Evolutionary conservation across 2,329 filamentous ascomycete species (phyloP), one percentile per base, ranked within the genome.

Genomic region (Xylaria polymorpha): DNA sequence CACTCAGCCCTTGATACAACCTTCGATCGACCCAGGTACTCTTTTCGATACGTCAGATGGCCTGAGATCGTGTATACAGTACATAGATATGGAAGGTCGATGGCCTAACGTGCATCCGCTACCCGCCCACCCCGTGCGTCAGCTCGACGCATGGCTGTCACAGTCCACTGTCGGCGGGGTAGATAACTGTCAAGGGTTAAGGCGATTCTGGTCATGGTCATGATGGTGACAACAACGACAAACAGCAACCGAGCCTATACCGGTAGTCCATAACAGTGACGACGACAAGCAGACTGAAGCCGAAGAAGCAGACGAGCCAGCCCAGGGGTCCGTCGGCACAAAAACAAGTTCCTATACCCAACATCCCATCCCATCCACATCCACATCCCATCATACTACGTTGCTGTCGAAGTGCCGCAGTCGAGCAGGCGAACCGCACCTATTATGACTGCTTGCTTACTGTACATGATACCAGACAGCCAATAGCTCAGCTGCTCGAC

Each of bases 401-500:
- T 69, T 67, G 60, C 67, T 37, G 32, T 29, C 37, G 43, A 29
- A 48, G 64, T 51, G 59, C 55, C 59, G 53, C 55, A 61, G 50
- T 25, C 63, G 25, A 65, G 39, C 64, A 41, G 35, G 51, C 56
- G 25, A 61, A 41, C 59, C 46, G 58, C 61, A 41, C 55, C 44
- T 51, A 39, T 55, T 22, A 55, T 51, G 64, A 51, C 64, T 46
- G 56, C 56, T 50, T 67, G 67, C 67, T 69, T 69, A 69, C 67
- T 69, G 67, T 69, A 57, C 59, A 37, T n/a, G 39, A 32, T 18
- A 29, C 35, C 35, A 62, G 29, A 48, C 43, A 51, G 37, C 43
- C 61, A 46, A 57, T 25, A 37, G 35, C 55, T 63, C 67, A 59
- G 53, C 58, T 55, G 25, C 25, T 44, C 43, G 22, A 51, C 61